These are phyloP conservation scores for Cavenderia fasciculata DNA, from an alignment of 78 protist genomes.

Conservation along the genomic window DNA sequence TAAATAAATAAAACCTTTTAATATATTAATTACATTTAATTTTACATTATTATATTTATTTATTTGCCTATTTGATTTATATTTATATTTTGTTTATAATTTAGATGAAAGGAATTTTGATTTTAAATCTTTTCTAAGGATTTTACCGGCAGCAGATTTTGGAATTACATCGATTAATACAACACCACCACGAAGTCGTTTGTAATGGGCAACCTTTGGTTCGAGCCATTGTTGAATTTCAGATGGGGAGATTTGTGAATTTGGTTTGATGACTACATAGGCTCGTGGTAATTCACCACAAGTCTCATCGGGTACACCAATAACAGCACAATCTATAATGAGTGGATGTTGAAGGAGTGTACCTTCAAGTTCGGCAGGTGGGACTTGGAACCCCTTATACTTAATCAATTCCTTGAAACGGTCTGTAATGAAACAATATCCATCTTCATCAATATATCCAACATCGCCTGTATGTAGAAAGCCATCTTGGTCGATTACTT, in stretches of 20 bases:
- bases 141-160: conserved; percentile 89
- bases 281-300: conserved; percentile 94
- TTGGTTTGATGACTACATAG: conserved; percentile 82
- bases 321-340: conserved; percentile 89
- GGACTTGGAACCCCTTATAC: conserved; percentile 94
- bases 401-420: conserved; percentile 75
- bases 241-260: conserved; percentile 35
- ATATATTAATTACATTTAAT: too few relatives aligned
- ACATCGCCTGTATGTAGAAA: conserved; percentile 92
- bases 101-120: conserved; percentile 2
- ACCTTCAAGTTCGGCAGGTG: conserved; percentile 97
- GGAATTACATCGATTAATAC: conserved; percentile 85
- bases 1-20: too few relatives aligned
- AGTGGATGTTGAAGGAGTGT: conserved; percentile 76
- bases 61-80: background rate
- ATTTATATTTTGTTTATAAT: background rate
- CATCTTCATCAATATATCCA: conserved; percentile 72
- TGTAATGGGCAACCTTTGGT: conserved; percentile 74
- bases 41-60: too few relatives aligned
- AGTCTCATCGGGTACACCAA: conserved; percentile 77
- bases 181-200: conserved; percentile 80
- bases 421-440: conserved; percentile 16
- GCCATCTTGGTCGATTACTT: conserved; percentile 60
- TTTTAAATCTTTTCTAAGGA: conserved; percentile 80
- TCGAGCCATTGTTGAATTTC: conserved; percentile 50